Evolutionary conservation across 1,284 basidiomycete genomes (phyloP), one percentile per base, ranked within the genome.

Genomic region (Megacollybia platyphylla): DNA sequence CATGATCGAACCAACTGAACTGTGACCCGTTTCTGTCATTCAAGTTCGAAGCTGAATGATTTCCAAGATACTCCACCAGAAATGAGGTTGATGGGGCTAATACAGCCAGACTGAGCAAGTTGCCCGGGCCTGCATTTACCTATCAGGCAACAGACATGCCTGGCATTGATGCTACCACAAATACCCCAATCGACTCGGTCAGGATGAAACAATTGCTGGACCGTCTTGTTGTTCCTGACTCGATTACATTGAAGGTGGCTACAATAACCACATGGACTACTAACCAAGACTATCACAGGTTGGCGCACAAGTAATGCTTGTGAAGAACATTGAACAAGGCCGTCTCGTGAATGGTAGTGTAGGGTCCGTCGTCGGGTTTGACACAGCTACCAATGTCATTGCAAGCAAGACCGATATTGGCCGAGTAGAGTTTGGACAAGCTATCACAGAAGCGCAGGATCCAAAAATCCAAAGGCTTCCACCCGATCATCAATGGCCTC

Each of bases 81-180:
- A 65, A 77, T 36, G 87, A 97, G 47, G 93, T 96, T 13, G 86
- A 91, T 34, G 59, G 60, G 17, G 76, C 89, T 5, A 97, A 97
- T 60, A 55, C 55, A 11, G 55, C 56, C 3, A 79, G 89, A 13
- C 72, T 96, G 49, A 53, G 54, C 36, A 61, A 60, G 48, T 60
- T 76, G 20, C 56, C 55, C 53, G 51, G 60, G 49, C 47, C 62
- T 51, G 41, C 58, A 49, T 57, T 62, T 55, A 55, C 56, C 44
- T 57, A 69, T 54, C n/a, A 47, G 43, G 51, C 61, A 29, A 36
- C 46, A 15, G 63, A 69, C 27, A 40, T 46, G 20, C 49, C 57
- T 5, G 67, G 67, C 3, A 24, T 46, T 17, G 59, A 67, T 44
- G 9, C 51, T 52, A 36, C 50, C 65, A 9, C 55, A 67, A 27